phyloP scores from a whole-genome alignment of 23 red algal genomes.

The Gracilaria caudata region DNA sequence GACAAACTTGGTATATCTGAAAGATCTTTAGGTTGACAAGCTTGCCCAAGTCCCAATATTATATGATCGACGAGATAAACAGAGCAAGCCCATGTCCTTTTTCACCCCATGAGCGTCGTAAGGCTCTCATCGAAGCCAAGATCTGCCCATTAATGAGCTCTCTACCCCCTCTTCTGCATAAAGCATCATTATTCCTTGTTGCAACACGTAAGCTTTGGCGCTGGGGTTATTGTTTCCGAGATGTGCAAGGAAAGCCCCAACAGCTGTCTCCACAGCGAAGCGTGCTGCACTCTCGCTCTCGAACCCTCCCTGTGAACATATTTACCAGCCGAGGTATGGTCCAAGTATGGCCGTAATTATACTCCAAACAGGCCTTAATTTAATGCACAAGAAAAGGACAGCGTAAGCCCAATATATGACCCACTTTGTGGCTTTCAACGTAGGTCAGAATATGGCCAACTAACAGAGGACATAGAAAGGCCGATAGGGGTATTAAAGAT shows the following conservation, averaged over 20 bases:
- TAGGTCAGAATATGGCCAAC: background rate
- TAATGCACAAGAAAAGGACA: background rate
- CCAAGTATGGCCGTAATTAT: background rate
- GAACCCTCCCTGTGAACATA: constrained; percentile 12
- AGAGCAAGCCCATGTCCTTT: too few relatives aligned
- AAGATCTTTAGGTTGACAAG: too few relatives aligned
- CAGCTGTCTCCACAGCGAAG: constrained; percentile 34
- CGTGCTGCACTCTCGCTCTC: constrained; percentile 38
- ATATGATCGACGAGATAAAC: too few relatives aligned
- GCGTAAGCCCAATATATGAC: background rate
- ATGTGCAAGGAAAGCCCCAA: constrained; percentile 21
- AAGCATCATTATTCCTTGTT: constrained; percentile 22
- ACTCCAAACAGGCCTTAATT: background rate
- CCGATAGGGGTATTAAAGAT: background rate
- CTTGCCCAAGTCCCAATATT: too few relatives aligned
- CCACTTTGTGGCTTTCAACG: background rate
- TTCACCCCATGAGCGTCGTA: too few relatives aligned
- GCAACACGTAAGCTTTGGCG: constrained; percentile 25
- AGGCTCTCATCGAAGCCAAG: background rate
- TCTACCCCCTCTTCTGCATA: constrained; percentile 2
- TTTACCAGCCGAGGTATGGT: background rate
- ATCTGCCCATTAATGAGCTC: background rate
- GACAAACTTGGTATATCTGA: too few relatives aligned
- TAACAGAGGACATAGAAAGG: background rate
- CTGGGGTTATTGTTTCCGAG: background rate